Percentiles rank a stretch among this genome's conserved stretches.
Evolutionary conservation across 1,284 basidiomycete species (phyloP).

Genomic region (Sporisorium reilianum): DNA sequence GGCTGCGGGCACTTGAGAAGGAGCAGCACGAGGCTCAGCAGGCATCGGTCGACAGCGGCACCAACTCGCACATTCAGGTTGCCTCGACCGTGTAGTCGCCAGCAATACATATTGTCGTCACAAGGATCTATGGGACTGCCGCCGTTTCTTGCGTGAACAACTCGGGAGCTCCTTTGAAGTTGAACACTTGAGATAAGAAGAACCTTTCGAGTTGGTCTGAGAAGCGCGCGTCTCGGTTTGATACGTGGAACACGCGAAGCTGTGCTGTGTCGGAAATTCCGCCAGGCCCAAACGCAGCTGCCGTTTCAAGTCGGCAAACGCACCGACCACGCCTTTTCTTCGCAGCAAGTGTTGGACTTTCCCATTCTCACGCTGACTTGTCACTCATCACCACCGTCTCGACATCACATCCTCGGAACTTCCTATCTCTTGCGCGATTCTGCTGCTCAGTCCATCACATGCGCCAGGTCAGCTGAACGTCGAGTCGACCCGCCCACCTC

Average conservation of each 20-base stretch:
- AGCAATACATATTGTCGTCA: background rate
- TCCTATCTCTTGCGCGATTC: background rate
- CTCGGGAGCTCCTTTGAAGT: no score
- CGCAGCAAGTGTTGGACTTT: background rate
- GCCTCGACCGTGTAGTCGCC: conserved; percentile 15
- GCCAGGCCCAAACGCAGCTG: conserved; percentile 1
- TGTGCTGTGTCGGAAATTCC: conserved; percentile 16
- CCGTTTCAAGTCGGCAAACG: conserved; percentile 7
- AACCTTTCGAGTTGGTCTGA: background rate
- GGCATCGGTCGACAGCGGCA: conserved; percentile 12
- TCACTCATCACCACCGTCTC: background rate
- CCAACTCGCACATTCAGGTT: conserved; percentile 17
- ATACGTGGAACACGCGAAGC: conserved; percentile 20
- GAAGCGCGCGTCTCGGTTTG: conserved; percentile 8
- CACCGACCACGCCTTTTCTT: conserved; percentile 30
- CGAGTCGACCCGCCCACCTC: background rate
- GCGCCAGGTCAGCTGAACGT: background rate
- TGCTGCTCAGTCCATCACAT: background rate
- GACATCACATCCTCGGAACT: background rate
- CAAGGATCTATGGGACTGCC: background rate
- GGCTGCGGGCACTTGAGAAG: conserved; percentile 32
- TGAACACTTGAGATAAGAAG: conserved; percentile 5
- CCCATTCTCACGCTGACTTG: background rate
- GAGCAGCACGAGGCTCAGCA: conserved; percentile 27
- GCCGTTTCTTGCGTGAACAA: background rate